A percentile compares a stretch with the other conserved stretches of the same genome.
Evolutionary conservation across 768 basidiomycete species (phyloP).

Genomic region (Tricholoma hemisulphureum): DNA sequence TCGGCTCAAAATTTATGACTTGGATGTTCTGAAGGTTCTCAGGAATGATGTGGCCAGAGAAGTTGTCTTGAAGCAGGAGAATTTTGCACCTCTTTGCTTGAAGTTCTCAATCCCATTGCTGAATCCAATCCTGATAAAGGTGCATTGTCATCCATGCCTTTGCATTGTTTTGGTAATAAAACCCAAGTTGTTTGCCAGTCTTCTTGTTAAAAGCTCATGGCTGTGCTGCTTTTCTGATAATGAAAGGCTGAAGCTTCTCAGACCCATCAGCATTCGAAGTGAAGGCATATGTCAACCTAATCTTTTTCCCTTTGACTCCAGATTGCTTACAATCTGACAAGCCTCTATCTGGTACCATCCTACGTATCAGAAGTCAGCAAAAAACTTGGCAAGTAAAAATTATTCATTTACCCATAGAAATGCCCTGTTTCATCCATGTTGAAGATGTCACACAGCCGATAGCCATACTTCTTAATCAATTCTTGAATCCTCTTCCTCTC

Average conservation of each 20-base stretch:
- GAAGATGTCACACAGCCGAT: slow-evolving; percentile 29
- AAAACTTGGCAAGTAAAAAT: background rate
- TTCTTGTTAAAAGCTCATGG: slow-evolving; percentile 31
- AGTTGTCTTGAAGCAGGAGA: slow-evolving; percentile 19
- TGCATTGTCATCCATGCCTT: slow-evolving; percentile 38
- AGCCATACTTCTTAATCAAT: slow-evolving; percentile 27
- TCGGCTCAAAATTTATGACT: slow-evolving; percentile 23
- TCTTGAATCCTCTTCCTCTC: slow-evolving; percentile 25
- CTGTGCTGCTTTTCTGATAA: slow-evolving; percentile 32
- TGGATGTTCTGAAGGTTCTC: slow-evolving; percentile 6
- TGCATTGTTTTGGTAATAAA: slow-evolving; percentile 35
- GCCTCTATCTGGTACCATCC: slow-evolving; percentile 31
- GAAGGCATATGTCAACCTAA: slow-evolving; percentile 30
- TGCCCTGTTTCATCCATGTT: slow-evolving; percentile 40
- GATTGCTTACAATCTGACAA: slow-evolving; percentile 19
- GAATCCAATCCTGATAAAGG: slow-evolving; percentile 35
- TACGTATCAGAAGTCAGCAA: slow-evolving; percentile 4
- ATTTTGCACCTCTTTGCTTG: slow-evolving; percentile 8
- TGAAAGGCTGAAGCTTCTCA: slow-evolving; percentile 25
- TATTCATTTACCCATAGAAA: slow-evolving; percentile 27
- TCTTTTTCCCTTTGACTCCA: slow-evolving; percentile 27
- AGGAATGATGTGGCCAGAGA: slow-evolving; percentile 10
- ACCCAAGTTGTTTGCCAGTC: slow-evolving; percentile 28
- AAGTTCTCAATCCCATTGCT: slow-evolving; percentile 28
- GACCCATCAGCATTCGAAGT: slow-evolving; percentile 35